phyloP scores from a whole-genome alignment of 805 yeast species.

The Pichia insulana region DNA sequence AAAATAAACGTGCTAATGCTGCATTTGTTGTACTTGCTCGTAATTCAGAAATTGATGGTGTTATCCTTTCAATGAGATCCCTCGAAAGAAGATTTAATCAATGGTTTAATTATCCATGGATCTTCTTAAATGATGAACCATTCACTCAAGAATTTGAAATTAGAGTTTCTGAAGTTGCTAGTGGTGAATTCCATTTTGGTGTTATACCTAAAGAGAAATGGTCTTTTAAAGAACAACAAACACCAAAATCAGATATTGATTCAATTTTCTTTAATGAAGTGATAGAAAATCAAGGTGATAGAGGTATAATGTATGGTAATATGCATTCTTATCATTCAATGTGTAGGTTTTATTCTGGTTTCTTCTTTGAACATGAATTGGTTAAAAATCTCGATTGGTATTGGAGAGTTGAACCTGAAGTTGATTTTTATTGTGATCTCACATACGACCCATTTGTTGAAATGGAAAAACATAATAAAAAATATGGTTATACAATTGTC shows the following conservation, averaged over 20 bases:
- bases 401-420: slow-evolving; percentile 95
- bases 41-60: slow-evolving; percentile 74
- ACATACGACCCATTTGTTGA: slow-evolving; percentile 86
- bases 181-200: slow-evolving; percentile 67
- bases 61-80: slow-evolving; percentile 58
- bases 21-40: slow-evolving; percentile 78
- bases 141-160: slow-evolving; percentile 58
- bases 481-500: slow-evolving; percentile 78
- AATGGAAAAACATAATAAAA: slow-evolving; percentile 61
- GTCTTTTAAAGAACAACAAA: slow-evolving; percentile 51
- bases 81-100: slow-evolving; percentile 86
- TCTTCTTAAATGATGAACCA: slow-evolving; percentile 73
- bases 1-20: slow-evolving; percentile 57
- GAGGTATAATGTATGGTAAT: slow-evolving; percentile 77
- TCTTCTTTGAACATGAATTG: slow-evolving; percentile 70
- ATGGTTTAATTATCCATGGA: slow-evolving; percentile 92
- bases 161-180: slow-evolving; percentile 43
- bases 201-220: slow-evolving; percentile 48
- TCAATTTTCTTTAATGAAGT: slow-evolving; percentile 41
- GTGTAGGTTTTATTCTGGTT: slow-evolving; percentile 90
- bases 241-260: slow-evolving; percentile 24
- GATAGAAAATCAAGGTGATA: slow-evolving; percentile 70
- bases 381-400: slow-evolving; percentile 76
- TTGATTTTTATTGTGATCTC: slow-evolving; percentile 81
- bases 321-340: slow-evolving; percentile 80